phyloP scores from a whole-genome alignment of 257 asterid species.

The Solanum ossicruentum region DNA sequence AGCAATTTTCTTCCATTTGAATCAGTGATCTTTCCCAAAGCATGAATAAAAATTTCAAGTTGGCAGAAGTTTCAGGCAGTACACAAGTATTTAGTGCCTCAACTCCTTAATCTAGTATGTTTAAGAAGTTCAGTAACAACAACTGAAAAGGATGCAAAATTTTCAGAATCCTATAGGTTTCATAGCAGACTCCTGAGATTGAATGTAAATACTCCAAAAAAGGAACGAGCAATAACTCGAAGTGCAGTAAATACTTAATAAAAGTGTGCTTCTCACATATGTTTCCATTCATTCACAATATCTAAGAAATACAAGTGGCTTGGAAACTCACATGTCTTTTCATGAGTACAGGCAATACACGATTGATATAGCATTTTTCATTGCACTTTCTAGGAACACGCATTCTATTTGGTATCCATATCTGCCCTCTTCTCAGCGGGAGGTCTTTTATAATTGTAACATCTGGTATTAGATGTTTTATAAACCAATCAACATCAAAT shows the following conservation, averaged over 20 bases:
- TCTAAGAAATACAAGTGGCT: background rate
- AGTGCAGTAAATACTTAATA: background rate
- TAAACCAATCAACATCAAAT: constrained; percentile 77
- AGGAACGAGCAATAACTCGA: background rate
- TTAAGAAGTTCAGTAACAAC: background rate
- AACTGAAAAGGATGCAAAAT: background rate
- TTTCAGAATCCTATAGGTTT: background rate
- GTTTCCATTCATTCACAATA: background rate
- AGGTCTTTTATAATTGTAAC: constrained; percentile 69
- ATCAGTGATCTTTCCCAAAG: background rate
- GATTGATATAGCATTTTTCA: constrained; percentile 60
- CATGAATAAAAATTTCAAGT: background rate
- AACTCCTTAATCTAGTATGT: background rate
- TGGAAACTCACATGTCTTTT: constrained; percentile 63
- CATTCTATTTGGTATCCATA: constrained; percentile 74
- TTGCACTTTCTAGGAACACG: constrained; percentile 95
- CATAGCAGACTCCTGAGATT: background rate
- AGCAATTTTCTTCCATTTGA: background rate
- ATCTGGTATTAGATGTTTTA: constrained; percentile 60
- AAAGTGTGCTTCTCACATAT: background rate
- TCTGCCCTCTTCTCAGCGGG: constrained; percentile 61
- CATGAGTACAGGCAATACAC: constrained; percentile 66
- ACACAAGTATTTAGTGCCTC: background rate
- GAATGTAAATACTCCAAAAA: background rate
- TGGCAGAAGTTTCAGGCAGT: background rate